Evolutionary conservation across 2,329 filamentous ascomycete genomes (phyloP), one percentile per base, ranked within the genome.

Genomic region (Clarireedia paspali): DNA sequence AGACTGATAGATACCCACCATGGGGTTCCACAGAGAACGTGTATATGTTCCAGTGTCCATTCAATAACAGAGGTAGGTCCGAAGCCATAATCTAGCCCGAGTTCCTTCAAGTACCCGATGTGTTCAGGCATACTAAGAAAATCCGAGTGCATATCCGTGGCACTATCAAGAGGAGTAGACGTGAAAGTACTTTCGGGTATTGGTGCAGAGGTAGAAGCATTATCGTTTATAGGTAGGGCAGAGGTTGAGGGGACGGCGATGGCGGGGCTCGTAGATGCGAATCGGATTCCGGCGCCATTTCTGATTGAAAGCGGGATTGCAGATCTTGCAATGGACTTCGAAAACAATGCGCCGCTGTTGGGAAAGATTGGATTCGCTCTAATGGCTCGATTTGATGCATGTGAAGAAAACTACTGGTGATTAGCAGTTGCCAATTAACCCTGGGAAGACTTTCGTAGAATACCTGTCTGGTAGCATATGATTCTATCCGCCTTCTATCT

Each of bases 21-120:
- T 12, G 90, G 89, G 55, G 89, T 72, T 38, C 87, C 89, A 1
- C 71, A 56, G 64, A 79, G 85, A 59, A 96, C 76, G 72, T 99
- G 90, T 42, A 95, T 69, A 68, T 92, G 84, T 75, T 99, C 94
- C 10, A 97, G 73, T 2, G 82, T 23, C 77, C 80, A 91, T 73
- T 96, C 79, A 70, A 94, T 83, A 15, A 82, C 62, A 4, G 84
- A 74, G 0, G 91, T 89, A 5, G 88, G 82, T 15, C 92, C 92
- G 75, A 77, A 91, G 68, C 92, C 91, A 66, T 87, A 97, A 65
- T 97, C 89, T 23, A 99, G 75, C 3, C 94, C 94, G 10, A 97
- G 76, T 6, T 83, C 79, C 63, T 88, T 82, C 57, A 99, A 76
- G 67, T 91, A 96, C 60, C 94, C 94, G 57, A 95, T 81, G 50